phyloP scores from a whole-genome alignment of 2,329 filamentous ascomycete species.

The Scleromitrula shiraiana region DNA sequence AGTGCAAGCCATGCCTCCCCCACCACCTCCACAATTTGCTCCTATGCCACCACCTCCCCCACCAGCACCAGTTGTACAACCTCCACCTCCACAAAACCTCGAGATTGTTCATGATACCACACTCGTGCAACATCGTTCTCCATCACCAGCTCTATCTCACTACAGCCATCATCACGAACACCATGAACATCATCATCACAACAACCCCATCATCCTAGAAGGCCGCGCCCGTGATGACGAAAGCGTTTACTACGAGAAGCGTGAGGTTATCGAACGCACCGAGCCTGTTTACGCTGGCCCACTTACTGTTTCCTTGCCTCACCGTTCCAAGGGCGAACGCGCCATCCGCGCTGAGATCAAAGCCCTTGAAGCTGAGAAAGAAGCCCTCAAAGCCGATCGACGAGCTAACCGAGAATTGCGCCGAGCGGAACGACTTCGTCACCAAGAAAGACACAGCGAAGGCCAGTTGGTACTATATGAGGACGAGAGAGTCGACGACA shows the following conservation, averaged over 20 bases:
- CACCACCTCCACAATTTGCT: slow-evolving; percentile 9
- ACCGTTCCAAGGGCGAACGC: slow-evolving; percentile 32
- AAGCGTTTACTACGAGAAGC: slow-evolving; percentile 18
- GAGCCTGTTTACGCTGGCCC: slow-evolving; percentile 31
- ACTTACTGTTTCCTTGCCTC: slow-evolving; percentile 35
- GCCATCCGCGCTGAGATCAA: slow-evolving; percentile 68
- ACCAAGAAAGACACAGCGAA: slow-evolving; percentile 44
- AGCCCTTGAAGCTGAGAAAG: slow-evolving; percentile 59
- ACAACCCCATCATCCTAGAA: slow-evolving; percentile 36
- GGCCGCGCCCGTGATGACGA: slow-evolving; percentile 26
- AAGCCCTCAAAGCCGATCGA: slow-evolving; percentile 49
- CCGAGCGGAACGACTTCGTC: slow-evolving; percentile 43
- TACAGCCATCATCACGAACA: slow-evolving; percentile 13
- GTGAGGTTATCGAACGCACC: slow-evolving; percentile 23
- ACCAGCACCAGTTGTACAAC: slow-evolving; percentile 11
- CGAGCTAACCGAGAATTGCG: slow-evolving; percentile 37
- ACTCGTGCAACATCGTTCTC: slow-evolving; percentile 30
- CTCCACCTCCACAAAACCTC: slow-evolving; percentile 22
- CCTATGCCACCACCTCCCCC: slow-evolving; percentile 11
- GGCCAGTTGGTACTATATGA: slow-evolving; percentile 58
- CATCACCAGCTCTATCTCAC: slow-evolving; percentile 13
- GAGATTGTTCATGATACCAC: slow-evolving; percentile 40
- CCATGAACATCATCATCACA: slow-evolving; percentile 23
- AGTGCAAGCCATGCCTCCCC: slow-evolving; percentile 15
- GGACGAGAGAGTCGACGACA: slow-evolving; percentile 32